Evolutionary conservation across 164 flowering plant species (phyloP).

Genomic region (Hamamelis virginiana): DNA sequence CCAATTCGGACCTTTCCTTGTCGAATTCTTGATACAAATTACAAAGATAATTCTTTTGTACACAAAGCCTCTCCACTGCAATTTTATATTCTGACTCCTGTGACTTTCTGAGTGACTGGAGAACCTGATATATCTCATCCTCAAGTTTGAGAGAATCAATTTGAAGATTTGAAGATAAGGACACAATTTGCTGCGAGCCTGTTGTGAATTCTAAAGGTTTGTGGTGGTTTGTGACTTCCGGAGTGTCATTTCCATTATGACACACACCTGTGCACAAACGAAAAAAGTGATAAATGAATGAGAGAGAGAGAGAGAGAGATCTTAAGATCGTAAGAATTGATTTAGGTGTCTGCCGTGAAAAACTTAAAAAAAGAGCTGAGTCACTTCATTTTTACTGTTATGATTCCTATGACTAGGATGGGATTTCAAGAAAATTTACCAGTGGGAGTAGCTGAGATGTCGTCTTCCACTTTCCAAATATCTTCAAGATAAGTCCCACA

Average conservation of each 20-base stretch:
- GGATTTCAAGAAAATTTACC: slow-evolving; percentile 30
- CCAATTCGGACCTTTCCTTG: slow-evolving; percentile 44
- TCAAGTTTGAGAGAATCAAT: slow-evolving; percentile 40
- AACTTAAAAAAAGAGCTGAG: not conserved
- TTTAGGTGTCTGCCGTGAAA: not conserved
- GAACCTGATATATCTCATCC: slow-evolving; percentile 50
- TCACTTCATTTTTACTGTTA: no score
- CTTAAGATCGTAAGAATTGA: no score
- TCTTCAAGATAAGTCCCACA: slow-evolving; percentile 40
- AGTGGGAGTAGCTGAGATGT: slow-evolving; percentile 17
- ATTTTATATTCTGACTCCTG: slow-evolving; percentile 62
- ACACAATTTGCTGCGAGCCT: not conserved
- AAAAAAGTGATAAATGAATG: not conserved
- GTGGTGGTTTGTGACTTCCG: not conserved
- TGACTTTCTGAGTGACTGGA: slow-evolving; percentile 52
- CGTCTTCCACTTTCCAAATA: slow-evolving; percentile 44
- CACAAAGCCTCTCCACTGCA: slow-evolving; percentile 59
- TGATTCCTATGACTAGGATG: not conserved
- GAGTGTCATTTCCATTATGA: slow-evolving; percentile 4
- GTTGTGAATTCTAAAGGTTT: slow-evolving; percentile 2
- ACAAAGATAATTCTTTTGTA: slow-evolving; percentile 46
- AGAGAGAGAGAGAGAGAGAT: not conserved
- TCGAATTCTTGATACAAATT: slow-evolving; percentile 56
- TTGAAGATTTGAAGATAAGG: slow-evolving; percentile 22
- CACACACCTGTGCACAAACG: slow-evolving; percentile 7